These are phyloP conservation scores for Lactifluus volemus DNA, from an alignment of 768 basidiomycete genomes.

Conservation along the genomic window DNA sequence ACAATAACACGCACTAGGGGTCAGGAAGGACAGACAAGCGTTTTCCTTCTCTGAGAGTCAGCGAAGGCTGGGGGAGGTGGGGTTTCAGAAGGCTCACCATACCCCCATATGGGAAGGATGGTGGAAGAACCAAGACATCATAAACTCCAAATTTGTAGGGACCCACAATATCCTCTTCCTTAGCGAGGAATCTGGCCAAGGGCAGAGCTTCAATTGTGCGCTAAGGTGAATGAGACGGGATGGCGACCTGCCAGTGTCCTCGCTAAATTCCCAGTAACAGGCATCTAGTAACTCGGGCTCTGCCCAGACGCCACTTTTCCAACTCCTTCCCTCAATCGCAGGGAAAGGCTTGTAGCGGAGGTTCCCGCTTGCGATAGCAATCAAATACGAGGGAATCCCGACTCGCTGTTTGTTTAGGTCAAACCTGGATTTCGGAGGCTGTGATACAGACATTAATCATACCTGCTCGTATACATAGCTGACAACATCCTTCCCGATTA, in stretches of 20 bases:
- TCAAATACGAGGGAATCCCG: slow-evolving; percentile 84
- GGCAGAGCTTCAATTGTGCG: background rate
- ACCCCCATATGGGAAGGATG: slow-evolving; percentile 90
- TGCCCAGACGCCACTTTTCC: slow-evolving; percentile 86
- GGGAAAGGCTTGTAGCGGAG: slow-evolving; percentile 64
- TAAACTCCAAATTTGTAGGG: slow-evolving; percentile 83
- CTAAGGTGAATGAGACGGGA: background rate
- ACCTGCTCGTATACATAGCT: slow-evolving; percentile 76
- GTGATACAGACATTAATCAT: slow-evolving; percentile 13
- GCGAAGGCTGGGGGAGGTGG: background rate
- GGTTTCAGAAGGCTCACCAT: slow-evolving; percentile 43
- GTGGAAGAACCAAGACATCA: slow-evolving; percentile 81
- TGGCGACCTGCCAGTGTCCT: slow-evolving; percentile 67
- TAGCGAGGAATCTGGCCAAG: slow-evolving; percentile 54
- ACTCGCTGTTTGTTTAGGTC: slow-evolving; percentile 43
- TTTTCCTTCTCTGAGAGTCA: slow-evolving; percentile 54
- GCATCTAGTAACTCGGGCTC: slow-evolving; percentile 76
- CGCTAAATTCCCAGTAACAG: slow-evolving; percentile 80
- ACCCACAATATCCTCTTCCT: slow-evolving; percentile 65
- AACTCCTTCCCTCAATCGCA: slow-evolving; percentile 49
- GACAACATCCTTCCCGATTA: slow-evolving; percentile 63
- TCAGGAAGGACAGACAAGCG: slow-evolving; percentile 79
- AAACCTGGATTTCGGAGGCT: background rate
- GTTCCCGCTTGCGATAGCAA: slow-evolving; percentile 86
- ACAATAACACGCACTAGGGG: slow-evolving; percentile 53